Percentiles rank a stretch among this genome's conserved stretches.
Evolutionary conservation across 2,329 filamentous ascomycete genomes (phyloP).

Genomic region (Colletotrichum cuscutae): DNA sequence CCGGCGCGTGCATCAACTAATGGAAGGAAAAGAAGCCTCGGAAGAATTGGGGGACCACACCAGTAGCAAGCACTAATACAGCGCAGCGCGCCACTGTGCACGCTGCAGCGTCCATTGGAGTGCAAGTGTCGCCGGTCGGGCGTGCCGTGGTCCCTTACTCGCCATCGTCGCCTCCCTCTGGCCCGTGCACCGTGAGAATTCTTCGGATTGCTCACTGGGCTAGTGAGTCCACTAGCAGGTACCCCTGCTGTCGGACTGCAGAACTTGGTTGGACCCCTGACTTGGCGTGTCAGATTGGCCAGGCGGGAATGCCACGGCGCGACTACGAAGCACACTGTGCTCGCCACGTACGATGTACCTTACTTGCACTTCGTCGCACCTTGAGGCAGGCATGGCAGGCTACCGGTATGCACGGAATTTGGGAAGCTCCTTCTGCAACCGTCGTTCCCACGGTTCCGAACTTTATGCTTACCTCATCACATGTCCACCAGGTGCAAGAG

Average conservation of each 20-base stretch:
- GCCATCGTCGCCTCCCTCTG: neutral
- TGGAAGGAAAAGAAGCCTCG: neutral
- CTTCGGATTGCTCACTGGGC: neutral
- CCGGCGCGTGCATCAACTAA: neutral
- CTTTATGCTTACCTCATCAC: neutral
- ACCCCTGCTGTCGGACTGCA: neutral
- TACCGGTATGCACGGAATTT: neutral
- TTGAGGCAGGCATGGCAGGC: no score
- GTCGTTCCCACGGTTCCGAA: neutral
- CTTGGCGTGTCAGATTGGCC: slow-evolving; percentile 21
- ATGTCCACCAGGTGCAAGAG: neutral
- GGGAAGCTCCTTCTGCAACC: neutral
- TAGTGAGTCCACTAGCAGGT: neutral
- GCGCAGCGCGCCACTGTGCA: neutral
- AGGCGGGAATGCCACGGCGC: neutral
- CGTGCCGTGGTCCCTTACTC: neutral
- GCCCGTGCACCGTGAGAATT: slow-evolving; percentile 14
- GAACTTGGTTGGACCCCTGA: slow-evolving; percentile 11
- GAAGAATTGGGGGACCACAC: neutral
- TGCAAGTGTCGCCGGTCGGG: no score
- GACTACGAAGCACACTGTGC: neutral
- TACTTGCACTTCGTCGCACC: no score
- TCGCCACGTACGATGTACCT: neutral
- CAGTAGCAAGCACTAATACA: no score
- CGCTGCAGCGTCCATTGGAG: no score